phyloP scores from a whole-genome alignment of 2,329 filamentous ascomycete genomes.

The Septoria petroselini region DNA sequence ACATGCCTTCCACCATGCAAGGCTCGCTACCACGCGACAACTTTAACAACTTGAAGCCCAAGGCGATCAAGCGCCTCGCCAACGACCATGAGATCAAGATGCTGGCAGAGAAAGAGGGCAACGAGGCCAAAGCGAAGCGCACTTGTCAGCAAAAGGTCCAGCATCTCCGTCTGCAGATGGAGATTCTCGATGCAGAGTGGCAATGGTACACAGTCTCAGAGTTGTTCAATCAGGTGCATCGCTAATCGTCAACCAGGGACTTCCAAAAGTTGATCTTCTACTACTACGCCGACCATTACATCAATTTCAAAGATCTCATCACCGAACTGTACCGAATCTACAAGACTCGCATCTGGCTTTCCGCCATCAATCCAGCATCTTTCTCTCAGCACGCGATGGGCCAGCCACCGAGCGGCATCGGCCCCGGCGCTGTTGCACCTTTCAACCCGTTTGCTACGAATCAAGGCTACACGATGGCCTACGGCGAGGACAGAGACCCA shows the following conservation, averaged over 20 bases:
- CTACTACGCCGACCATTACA: conserved; percentile 96
- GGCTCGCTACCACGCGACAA: conserved; percentile 32
- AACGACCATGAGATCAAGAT: conserved; percentile 86
- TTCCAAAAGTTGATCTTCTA: conserved; percentile 99
- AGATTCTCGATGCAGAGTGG: conserved; percentile 97
- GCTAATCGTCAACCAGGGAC: conserved; percentile 60
- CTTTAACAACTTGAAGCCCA: conserved; percentile 73
- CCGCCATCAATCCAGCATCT: conserved; percentile 94
- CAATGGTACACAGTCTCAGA: conserved; percentile 72
- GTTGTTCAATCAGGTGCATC: conserved; percentile 5
- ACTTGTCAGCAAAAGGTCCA: conserved; percentile 95
- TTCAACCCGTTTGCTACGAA: conserved; percentile 27
- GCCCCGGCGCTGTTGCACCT: conserved; percentile 37
- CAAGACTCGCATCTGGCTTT: conserved; percentile 99
- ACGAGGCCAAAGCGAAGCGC: conserved; percentile 94
- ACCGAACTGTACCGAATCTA: conserved; percentile 99
- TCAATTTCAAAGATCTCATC: conserved; percentile 97
- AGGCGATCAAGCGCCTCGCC: conserved; percentile 92
- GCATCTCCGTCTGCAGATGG: conserved; percentile 94
- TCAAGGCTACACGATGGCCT: conserved; percentile 36
- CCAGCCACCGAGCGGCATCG: conserved; percentile 39
- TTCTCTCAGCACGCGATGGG: conserved; percentile 52
- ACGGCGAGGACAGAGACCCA: conserved; percentile 35
- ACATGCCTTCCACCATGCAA: conserved; percentile 30
- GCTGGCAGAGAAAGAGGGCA: conserved; percentile 91